Evolutionary conservation across 1,139 yeast genomes (phyloP).

Genomic region (Sugiyamaella neomexicana): DNA sequence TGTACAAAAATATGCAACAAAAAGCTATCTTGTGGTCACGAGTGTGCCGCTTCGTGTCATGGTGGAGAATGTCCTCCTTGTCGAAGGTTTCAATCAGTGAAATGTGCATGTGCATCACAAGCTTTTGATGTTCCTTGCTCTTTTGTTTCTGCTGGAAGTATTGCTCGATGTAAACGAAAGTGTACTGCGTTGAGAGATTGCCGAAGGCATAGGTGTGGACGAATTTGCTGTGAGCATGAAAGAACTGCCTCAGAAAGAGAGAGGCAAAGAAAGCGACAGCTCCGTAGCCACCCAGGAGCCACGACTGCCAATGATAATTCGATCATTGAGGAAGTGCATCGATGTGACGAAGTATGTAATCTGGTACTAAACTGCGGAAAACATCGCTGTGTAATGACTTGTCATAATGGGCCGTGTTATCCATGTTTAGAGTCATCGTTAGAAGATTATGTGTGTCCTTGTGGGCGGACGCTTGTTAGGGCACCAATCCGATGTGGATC

Average conservation of each 20-base stretch:
- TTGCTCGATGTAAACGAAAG: conserved; percentile 68
- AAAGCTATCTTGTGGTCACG: conserved; percentile 65
- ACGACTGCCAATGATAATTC: conserved; percentile 45
- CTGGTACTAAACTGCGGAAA: conserved; percentile 65
- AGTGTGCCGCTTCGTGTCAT: conserved; percentile 71
- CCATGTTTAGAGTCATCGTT: conserved; percentile 82
- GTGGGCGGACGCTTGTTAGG: conserved; percentile 75
- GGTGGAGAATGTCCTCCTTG: conserved; percentile 75
- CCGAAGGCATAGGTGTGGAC: conserved; percentile 73
- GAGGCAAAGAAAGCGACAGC: conserved; percentile 51
- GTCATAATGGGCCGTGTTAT: conserved; percentile 83
- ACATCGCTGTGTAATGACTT: conserved; percentile 71
- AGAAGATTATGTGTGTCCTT: conserved; percentile 78
- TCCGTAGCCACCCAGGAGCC: conserved; percentile 36
- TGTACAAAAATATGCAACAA: conserved; percentile 69
- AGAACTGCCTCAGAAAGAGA: conserved; percentile 63
- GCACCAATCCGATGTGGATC: conserved; percentile 95
- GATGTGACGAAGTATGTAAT: conserved; percentile 73
- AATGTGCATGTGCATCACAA: conserved; percentile 55
- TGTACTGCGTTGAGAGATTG: conserved; percentile 79
- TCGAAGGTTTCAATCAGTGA: conserved; percentile 44
- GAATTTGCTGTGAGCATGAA: conserved; percentile 69
- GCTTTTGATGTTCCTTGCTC: conserved; percentile 63
- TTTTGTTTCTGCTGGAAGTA: conserved; percentile 50
- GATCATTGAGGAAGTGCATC: conserved; percentile 71